Evolutionary conservation across 75 land plant species (phyloP).

Genomic region (Pseudotsuga menziesii): DNA sequence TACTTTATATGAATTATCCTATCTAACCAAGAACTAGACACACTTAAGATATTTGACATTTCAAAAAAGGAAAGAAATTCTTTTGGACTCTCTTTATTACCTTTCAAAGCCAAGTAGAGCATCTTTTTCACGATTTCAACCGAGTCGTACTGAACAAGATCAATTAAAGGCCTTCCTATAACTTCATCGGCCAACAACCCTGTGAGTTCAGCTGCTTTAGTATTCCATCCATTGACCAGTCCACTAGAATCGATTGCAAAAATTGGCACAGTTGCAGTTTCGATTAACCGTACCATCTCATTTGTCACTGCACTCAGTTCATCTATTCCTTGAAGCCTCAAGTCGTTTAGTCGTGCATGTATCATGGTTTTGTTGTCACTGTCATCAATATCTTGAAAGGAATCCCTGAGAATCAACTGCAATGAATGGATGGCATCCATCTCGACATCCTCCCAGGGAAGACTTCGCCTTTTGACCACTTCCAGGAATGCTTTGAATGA

Average conservation of each 20-base stretch:
- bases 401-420: conserved; percentile 80
- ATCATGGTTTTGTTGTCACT: conserved; percentile 52
- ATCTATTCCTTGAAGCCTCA: conserved; percentile 48
- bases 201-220: conserved; percentile 78
- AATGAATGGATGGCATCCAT: conserved; percentile 94
- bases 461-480: conserved; percentile 69
- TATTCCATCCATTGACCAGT: conserved; percentile 82
- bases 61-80: too few species aligned
- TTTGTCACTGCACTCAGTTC: conserved; percentile 70
- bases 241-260: conserved; percentile 73
- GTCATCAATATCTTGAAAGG: conserved; percentile 47
- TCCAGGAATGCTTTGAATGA: conserved; percentile 91
- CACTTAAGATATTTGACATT: too few species aligned
- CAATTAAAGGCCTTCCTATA: conserved; percentile 53
- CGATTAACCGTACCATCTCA: conserved; percentile 90
- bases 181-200: conserved; percentile 63
- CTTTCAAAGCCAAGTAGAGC: conserved; percentile 65
- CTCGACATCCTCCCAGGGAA: conserved; percentile 84
- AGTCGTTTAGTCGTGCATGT: conserved; percentile 47
- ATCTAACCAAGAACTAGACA: neutral
- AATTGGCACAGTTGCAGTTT: conserved; percentile 85
- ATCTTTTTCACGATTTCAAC: conserved; percentile 47
- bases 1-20: neutral
- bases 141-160: conserved; percentile 65
- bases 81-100: conserved; percentile 17